These are phyloP conservation scores for Backusella australiensis DNA, from an alignment of 192 early-diverging fungal genomes.

Conservation along the genomic window DNA sequence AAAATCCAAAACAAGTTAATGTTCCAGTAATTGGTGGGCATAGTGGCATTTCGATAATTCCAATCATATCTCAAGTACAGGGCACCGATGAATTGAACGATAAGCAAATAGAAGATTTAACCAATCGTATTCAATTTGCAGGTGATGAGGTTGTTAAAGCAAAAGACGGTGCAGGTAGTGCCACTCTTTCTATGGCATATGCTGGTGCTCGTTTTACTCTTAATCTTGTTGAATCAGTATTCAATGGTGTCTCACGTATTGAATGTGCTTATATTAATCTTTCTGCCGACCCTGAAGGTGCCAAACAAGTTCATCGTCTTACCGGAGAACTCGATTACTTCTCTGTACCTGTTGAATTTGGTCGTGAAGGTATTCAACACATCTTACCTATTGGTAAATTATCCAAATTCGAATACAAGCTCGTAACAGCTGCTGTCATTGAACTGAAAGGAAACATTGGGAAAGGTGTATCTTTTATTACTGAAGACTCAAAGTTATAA, in stretches of 20 bases:
- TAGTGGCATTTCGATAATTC: slow-evolving; percentile 96
- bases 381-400: slow-evolving; percentile 78
- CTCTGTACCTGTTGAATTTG: slow-evolving; percentile 76
- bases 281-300: slow-evolving; percentile 83
- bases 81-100: slow-evolving; percentile 60
- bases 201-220: slow-evolving; percentile 91
- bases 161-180: slow-evolving; percentile 92
- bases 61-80: slow-evolving; percentile 81
- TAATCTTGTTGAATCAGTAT: slow-evolving; percentile 78
- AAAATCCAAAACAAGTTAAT: slow-evolving; percentile 66
- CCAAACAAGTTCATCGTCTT: slow-evolving; percentile 61
- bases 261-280: slow-evolving; percentile 83
- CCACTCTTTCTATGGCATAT: slow-evolving; percentile 88
- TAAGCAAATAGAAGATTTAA: slow-evolving; percentile 89
- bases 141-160: slow-evolving; percentile 99
- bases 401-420: slow-evolving; percentile 82
- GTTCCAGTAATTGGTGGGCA: slow-evolving; percentile 95
- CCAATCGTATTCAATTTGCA: slow-evolving; percentile 97
- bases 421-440: slow-evolving; percentile 78
- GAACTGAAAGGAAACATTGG: slow-evolving; percentile 92
- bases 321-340: slow-evolving; percentile 67
- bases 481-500: slow-evolving; percentile 14
- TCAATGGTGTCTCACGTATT: slow-evolving; percentile 77
- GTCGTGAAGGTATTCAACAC: slow-evolving; percentile 83
- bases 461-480: slow-evolving; percentile 88